Evolutionary conservation across 306 rosid genomes (phyloP).

Genomic region (Acacia crassicarpa): DNA sequence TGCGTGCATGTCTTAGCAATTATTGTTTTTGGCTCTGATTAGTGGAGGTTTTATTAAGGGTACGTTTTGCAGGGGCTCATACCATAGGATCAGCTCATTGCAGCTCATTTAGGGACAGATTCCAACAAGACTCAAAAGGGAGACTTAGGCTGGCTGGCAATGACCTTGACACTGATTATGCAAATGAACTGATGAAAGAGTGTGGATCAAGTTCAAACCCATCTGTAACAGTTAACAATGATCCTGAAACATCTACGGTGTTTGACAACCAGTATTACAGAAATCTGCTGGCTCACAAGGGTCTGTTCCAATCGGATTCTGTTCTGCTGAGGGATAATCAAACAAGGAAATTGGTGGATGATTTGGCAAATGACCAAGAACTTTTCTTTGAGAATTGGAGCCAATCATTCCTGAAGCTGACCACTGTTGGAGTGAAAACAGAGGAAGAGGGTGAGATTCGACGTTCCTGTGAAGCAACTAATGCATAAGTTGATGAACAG

Average conservation of each 20-base stretch:
- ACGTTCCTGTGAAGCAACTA: slow-evolving; percentile 51
- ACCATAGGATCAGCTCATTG: slow-evolving; percentile 84
- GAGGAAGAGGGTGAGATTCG: slow-evolving; percentile 74
- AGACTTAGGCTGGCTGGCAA: slow-evolving; percentile 51
- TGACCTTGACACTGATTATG: slow-evolving; percentile 63
- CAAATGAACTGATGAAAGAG: slow-evolving; percentile 51
- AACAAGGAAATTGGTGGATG: slow-evolving; percentile 52
- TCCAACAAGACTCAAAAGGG: slow-evolving; percentile 58
- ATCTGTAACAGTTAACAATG: slow-evolving; percentile 54
- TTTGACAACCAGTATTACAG: slow-evolving; percentile 77
- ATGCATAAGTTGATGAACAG: slow-evolving; percentile 24
- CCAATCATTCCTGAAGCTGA: slow-evolving; percentile 68
- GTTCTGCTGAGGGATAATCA: slow-evolving; percentile 44
- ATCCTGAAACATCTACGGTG: slow-evolving; percentile 63
- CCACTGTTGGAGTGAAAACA: slow-evolving; percentile 59
- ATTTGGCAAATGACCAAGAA: slow-evolving; percentile 61
- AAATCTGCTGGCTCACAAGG: slow-evolving; percentile 59
- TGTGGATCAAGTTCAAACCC: slow-evolving; percentile 52
- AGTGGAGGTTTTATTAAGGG: background rate
- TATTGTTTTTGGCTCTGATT: background rate
- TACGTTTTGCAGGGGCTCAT: slow-evolving; percentile 68
- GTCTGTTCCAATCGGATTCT: slow-evolving; percentile 82
- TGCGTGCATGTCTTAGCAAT: background rate
- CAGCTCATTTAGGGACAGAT: slow-evolving; percentile 66
- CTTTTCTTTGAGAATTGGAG: slow-evolving; percentile 67